Evolutionary conservation across 495 filamentous ascomycete species (phyloP).

Genomic region (Tuber umbilicatum): DNA sequence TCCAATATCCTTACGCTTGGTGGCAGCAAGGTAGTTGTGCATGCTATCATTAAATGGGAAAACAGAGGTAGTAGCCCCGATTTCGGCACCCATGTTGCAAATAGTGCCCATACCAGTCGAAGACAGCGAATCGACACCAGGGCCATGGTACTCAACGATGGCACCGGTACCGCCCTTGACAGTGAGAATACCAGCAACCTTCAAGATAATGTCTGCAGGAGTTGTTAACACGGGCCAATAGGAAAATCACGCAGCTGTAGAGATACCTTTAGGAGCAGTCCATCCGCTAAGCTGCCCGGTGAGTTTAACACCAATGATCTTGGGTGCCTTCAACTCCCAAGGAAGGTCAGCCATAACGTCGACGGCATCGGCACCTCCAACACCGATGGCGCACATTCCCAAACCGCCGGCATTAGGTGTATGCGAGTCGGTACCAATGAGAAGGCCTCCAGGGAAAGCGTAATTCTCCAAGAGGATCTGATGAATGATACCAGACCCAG

Average conservation of each 20-base stretch:
- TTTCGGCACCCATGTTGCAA: slow-evolving; percentile 61
- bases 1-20: slow-evolving; percentile 84
- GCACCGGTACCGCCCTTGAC: slow-evolving; percentile 97
- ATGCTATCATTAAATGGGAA: slow-evolving; percentile 98
- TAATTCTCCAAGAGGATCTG: slow-evolving; percentile 99
- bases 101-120: slow-evolving; percentile 63
- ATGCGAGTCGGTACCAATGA: slow-evolving; percentile 98
- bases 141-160: slow-evolving; percentile 92
- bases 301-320: slow-evolving; percentile 91
- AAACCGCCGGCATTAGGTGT: slow-evolving; percentile 98
- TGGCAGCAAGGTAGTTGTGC: slow-evolving; percentile 90
- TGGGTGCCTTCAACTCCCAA: slow-evolving; percentile 97
- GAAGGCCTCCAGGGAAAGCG: slow-evolving; percentile 92
- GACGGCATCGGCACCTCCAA: slow-evolving; percentile 97
- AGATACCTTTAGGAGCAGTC: slow-evolving; percentile 78
- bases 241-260: slow-evolving; percentile 3
- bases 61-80: slow-evolving; percentile 88
- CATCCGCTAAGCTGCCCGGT: slow-evolving; percentile 87
- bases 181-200: slow-evolving; percentile 93
- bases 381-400: slow-evolving; percentile 92
- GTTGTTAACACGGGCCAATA: slow-evolving; percentile 30
- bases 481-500: slow-evolving; percentile 98
- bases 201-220: slow-evolving; percentile 79
- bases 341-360: slow-evolving; percentile 98
- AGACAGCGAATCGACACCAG: slow-evolving; percentile 64